Evolutionary conservation across 345 rosid genomes (phyloP), one percentile per base, ranked within the genome.

Genomic region (Gossypium raimondii): DNA sequence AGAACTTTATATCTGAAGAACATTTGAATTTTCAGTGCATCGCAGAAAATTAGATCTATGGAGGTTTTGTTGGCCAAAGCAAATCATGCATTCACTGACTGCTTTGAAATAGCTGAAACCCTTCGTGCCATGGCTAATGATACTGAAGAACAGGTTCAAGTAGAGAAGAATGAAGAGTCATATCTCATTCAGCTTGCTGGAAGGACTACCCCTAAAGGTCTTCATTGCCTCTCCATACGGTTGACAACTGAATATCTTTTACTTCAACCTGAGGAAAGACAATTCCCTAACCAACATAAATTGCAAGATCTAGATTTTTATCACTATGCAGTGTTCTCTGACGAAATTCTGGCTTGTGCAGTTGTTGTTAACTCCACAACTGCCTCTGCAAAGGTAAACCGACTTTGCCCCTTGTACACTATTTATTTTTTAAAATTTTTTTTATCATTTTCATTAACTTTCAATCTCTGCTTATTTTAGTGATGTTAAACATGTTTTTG

Each of bases 211-310:
- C 94, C 97, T 12, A 96, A 96, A 88, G 94, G 98, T 74, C 89
- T 89, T 80, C 97, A 93, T 79, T 96, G 98, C 85, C 92, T 96
- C 47, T 87, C 94, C 75, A 87, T 96, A 89, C 91, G 86, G 80
- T 76, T 96, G 84, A 93, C 98, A 25, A 81, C 97, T 45, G 93
- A 89, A 81, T 90, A 90, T 68, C 87, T 86, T 81, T 73, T 88
- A 77, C 73, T 89, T 51, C 84, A 86, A 50, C 86, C 92, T 47
- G 91, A 89, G 61, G 85, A 87, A 72, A 92, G 96, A 78, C 89
- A 75, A 87, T 78, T 94, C 78, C 87, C 88, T 74, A 82, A 88
- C 83, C 89, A 84, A 78, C 81, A 87, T 56, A 84, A 81, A 58
- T 73, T 81, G 75, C 78, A 81, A 64, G 85, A 91, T 79, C 86